Percentiles rank a stretch among this genome's conserved stretches.
Evolutionary conservation across 768 basidiomycete genomes (phyloP).

Genomic region (Holtermannia corniformis): DNA sequence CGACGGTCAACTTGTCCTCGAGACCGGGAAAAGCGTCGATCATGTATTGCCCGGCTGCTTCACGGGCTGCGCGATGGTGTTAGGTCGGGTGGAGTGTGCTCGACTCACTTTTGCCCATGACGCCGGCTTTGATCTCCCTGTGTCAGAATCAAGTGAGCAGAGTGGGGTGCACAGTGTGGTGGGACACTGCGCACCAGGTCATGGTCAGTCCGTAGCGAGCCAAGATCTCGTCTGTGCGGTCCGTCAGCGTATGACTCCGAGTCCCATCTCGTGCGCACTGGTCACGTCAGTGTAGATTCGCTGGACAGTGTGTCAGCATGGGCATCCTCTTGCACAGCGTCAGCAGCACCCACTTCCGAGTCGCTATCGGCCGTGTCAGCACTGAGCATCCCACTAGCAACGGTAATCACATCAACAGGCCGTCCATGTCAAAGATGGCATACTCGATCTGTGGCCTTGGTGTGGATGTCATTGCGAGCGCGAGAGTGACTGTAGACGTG

Average conservation of each 20-base stretch:
- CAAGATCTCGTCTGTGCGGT: slow-evolving; percentile 31
- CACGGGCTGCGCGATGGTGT: slow-evolving; percentile 8
- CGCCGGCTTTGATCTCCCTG: slow-evolving; percentile 32
- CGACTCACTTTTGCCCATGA: slow-evolving; percentile 37
- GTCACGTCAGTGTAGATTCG: slow-evolving; percentile 39
- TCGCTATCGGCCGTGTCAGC: slow-evolving; percentile 12
- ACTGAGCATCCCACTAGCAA: slow-evolving; percentile 13
- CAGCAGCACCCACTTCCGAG: slow-evolving; percentile 23
- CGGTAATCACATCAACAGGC: slow-evolving; percentile 19
- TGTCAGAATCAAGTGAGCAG: background rate
- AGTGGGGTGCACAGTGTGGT: background rate
- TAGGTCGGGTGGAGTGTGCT: background rate
- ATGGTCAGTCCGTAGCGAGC: slow-evolving; percentile 31
- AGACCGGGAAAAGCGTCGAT: slow-evolving; percentile 27
- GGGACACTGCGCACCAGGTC: slow-evolving; percentile 18
- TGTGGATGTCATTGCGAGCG: background rate
- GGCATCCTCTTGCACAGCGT: background rate
- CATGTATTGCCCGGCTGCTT: slow-evolving; percentile 25
- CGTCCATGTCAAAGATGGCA: slow-evolving; percentile 41
- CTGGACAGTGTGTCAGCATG: slow-evolving; percentile 7
- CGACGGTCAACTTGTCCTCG: slow-evolving; percentile 24
- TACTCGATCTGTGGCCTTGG: slow-evolving; percentile 29
- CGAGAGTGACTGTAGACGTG: background rate
- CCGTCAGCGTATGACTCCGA: background rate
- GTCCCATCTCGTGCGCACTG: slow-evolving; percentile 12